Evolutionary conservation across 441 rosid genomes (phyloP).

Genomic region (Viola pubescens): DNA sequence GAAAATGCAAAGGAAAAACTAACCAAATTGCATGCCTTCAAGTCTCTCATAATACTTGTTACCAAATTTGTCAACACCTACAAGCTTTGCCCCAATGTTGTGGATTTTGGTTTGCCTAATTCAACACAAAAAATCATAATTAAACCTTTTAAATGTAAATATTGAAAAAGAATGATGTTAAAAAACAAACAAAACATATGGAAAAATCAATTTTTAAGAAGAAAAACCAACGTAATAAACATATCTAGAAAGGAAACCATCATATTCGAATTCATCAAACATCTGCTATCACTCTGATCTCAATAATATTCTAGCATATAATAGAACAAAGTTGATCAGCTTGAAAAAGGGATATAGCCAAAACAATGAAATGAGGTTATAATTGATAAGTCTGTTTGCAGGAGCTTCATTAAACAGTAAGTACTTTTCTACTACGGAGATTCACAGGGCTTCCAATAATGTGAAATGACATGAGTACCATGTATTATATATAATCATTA

Average conservation of each 20-base stretch:
- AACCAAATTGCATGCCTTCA: constrained; percentile 63
- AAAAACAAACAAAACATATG: constrained; percentile 8
- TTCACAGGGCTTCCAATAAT: no score
- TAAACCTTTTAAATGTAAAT: neutral
- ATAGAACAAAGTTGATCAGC: no score
- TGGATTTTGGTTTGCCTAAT: constrained; percentile 92
- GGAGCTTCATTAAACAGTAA: no score
- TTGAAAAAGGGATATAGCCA: no score
- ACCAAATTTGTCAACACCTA: constrained; percentile 87
- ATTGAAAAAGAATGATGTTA: neutral
- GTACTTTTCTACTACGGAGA: no score
- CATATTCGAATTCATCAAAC: neutral
- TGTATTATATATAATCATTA: no score
- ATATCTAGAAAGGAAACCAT: neutral
- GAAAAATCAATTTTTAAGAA: neutral
- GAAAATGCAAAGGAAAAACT: constrained; percentile 19
- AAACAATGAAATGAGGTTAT: no score
- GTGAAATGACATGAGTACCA: no score
- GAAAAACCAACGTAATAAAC: neutral
- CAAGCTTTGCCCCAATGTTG: constrained; percentile 72
- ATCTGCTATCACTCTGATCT: neutral
- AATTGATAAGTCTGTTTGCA: no score
- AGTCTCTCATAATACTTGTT: constrained; percentile 86
- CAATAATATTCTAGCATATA: neutral
- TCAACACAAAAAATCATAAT: constrained; percentile 15